Evolutionary conservation across 805 yeast species (phyloP), one percentile per base, ranked within the genome.

Genomic region (Saturnispora kantuleensis): DNA sequence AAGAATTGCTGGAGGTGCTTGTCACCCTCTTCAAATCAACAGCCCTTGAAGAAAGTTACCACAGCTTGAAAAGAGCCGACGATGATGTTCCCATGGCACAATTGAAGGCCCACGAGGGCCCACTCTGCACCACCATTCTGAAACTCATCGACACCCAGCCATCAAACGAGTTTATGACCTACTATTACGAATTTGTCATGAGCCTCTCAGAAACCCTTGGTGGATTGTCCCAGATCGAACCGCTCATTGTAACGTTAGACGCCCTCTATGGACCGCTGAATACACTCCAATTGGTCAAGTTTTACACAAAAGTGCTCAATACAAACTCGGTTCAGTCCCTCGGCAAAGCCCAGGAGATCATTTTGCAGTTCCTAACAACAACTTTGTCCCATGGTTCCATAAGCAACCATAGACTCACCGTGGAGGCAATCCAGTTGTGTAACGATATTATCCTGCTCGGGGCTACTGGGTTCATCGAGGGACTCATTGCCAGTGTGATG

Each of bases 1-100:
- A 65, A 35, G 78, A 75, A 46, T 64, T 74, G 1, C 56, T 81
- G 31, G 63, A 62, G 13, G 60, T 81, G 2, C 50, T 77, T 32
- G 65, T 68, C 5, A 52, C 54, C 1, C 58, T 78, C 5, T 64
- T 77, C 39, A 58, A 59, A 38, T 44, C 39, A 6, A 56, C 68
- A 0, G 38, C 55, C 4, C 50, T 47, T 29, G 57, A 57, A 8
- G 67, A 68, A 8, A 55, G 60, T 1, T 65, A 58, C 45, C 64
- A 62, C 47, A 56, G 55, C 21, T 38, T 61, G 10, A 31, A 13
- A 42, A 31, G n/a, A 34, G 30, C 10, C 50, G 62, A 33, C 43
- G 62, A 10, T 54, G 54, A 11, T 68, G 76, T 3, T 43, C 67
- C 68, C 6, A 45, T 48, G 11, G 49, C 47, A 2, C 36, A 46